Base-by-base conservation (phyloP, 225 moss, liverwort and hornwort genomes). In the Polytrichum commune region DNA sequence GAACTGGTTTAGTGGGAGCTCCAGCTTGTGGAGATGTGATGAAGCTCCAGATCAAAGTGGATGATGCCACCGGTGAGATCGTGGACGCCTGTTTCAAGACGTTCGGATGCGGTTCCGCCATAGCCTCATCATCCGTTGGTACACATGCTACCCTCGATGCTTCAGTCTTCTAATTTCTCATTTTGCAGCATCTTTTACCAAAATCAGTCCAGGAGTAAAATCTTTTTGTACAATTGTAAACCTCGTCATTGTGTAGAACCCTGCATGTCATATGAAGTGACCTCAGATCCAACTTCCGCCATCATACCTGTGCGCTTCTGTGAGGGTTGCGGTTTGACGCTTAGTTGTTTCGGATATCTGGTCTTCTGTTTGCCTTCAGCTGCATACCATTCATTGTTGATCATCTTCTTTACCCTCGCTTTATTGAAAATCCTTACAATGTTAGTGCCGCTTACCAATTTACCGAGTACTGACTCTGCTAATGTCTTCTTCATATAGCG, bases 11-110 rank as follows among this genome's bases (percentile, higher is more conserved):
- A 53, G 96, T 97, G 22, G 96, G 96, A 57, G 96, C 96, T 26
- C 96, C 96, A 64, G 93, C 96, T 53, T 97, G 93, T 71, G 96
- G 96, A 18, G 93, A 97, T 78, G 96, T 97, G n/a, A 97, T 97
- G 96, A 97, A 97, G 80, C 83, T 97, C 75, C 93, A 97, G 77
- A 97, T 97, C 62, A 94, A 92, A 75, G 96, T 97, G 72, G 92
- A 97, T 66, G 93, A 93, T 28, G 72, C 86, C 75, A 85, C 85
- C 1, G 96, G 96, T 29, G 89, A 97, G n/a, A 92, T 97, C 28
- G 73, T 87, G 53, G 96, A 97, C 61, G 92, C 93, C 5, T 97
- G 96, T 80, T 97, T 97, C 72, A 97, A 97, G 85, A 97, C 96
- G 63, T 97, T 97, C 28, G 96, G 96, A 60, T 97, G 96, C 68